Conservation (phyloP, 345 rosid species). For the Trapa bicornis region DNA sequence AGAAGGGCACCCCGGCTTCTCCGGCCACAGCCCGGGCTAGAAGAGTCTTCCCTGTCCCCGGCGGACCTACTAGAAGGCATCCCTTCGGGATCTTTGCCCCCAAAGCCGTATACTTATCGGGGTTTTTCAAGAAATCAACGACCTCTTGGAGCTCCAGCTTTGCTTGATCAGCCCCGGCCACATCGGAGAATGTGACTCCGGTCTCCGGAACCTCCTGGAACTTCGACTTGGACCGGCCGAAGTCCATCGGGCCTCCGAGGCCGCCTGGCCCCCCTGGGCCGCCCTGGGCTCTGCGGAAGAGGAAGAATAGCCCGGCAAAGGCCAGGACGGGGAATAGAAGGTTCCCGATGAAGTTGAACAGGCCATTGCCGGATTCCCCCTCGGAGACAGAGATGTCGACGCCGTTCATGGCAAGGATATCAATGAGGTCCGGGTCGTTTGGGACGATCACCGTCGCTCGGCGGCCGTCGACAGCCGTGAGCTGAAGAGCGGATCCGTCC, state of each 20-base stretch:
- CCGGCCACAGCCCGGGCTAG: slow-evolving; percentile 82
- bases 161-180: slow-evolving; percentile 34
- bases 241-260: slow-evolving; percentile 21
- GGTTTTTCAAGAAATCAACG: slow-evolving; percentile 30
- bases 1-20: slow-evolving; percentile 80
- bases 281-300: slow-evolving; percentile 21
- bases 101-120: slow-evolving; percentile 27
- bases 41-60: slow-evolving; percentile 77
- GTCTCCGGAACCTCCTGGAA: slow-evolving; percentile 25
- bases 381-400: slow-evolving; percentile 20
- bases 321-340: slow-evolving; percentile 15
- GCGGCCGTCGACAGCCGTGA: slow-evolving; percentile 20
- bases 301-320: slow-evolving; percentile 14
- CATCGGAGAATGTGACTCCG: slow-evolving; percentile 24
- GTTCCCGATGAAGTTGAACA: slow-evolving; percentile 17
- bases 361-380: slow-evolving; percentile 19
- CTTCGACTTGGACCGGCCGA: slow-evolving; percentile 20
- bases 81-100: slow-evolving; percentile 40
- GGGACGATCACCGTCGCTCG: slow-evolving; percentile 14
- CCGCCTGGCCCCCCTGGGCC: slow-evolving; percentile 22
- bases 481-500: slow-evolving; percentile 19
- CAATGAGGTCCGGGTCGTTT: slow-evolving; percentile 18
- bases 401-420: slow-evolving; percentile 18
- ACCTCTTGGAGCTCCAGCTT: slow-evolving; percentile 25
- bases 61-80: slow-evolving; percentile 31